A percentile compares a stretch with the other conserved stretches of the same genome.
Conservation (phyloP, 441 rosid genomes). For the Gossypium davidsonii region DNA sequence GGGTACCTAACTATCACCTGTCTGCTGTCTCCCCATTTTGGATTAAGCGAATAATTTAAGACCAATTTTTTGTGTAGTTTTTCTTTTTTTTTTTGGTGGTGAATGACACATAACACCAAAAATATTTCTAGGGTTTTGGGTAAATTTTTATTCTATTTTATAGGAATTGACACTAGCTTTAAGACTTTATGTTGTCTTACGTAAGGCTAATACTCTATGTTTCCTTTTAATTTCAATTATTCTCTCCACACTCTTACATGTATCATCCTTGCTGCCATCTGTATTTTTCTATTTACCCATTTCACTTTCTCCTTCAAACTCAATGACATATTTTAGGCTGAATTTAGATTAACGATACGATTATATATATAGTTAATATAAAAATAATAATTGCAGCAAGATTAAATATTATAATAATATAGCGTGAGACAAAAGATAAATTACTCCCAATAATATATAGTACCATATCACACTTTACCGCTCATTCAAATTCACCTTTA, state of each 20-base stretch:
- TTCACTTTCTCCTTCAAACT: neutral
- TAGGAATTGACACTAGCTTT: neutral
- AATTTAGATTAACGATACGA: accelerated
- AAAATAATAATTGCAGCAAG: accelerated
- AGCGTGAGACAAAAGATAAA: accelerated
- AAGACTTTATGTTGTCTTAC: neutral
- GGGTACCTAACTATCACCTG: neutral
- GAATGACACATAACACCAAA: neutral
- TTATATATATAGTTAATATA: accelerated
- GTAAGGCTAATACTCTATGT: neutral
- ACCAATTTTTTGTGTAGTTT: neutral
- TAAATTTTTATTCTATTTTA: neutral
- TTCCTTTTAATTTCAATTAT: neutral
- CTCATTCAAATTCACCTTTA: accelerated
- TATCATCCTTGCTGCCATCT: neutral
- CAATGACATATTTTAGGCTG: neutral
- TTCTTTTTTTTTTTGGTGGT: neutral
- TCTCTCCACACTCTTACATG: neutral
- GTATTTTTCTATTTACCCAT: neutral
- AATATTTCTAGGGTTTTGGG: neutral
- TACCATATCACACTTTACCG: accelerated
- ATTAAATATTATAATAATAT: no score
- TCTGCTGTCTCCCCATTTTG: neutral
- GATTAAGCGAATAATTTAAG: neutral
- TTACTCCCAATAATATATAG: accelerated